Conservation (phyloP, 2,329 filamentous ascomycete species). For the Phoma sp. region DNA sequence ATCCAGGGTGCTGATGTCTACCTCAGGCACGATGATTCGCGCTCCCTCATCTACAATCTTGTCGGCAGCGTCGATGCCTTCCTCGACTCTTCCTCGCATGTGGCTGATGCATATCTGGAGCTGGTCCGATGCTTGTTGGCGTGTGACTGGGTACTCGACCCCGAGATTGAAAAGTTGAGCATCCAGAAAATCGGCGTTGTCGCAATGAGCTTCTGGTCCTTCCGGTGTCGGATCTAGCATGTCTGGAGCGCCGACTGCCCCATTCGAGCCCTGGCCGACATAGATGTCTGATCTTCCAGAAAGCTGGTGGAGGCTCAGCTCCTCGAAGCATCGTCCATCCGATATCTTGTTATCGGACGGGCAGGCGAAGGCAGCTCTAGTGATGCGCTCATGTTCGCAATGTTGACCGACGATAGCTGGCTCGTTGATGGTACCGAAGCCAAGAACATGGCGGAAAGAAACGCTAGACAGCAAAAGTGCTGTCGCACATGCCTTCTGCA, state of each 20-base stretch:
- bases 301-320: constrained; percentile 27
- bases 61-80: constrained; percentile 30
- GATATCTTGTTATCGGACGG: constrained; percentile 18
- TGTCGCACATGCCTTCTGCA: constrained; percentile 10
- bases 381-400: constrained; percentile 35
- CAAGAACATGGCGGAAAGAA: neutral
- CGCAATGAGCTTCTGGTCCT: constrained; percentile 35
- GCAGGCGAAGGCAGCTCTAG: constrained; percentile 30
- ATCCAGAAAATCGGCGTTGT: constrained; percentile 36
- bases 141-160: constrained; percentile 26
- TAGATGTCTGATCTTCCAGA: constrained; percentile 28
- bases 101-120: constrained; percentile 31
- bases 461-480: constrained; percentile 6
- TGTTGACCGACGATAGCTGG: constrained; percentile 31
- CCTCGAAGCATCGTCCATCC: constrained; percentile 32
- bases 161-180: constrained; percentile 18
- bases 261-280: constrained; percentile 31
- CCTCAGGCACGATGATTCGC: constrained; percentile 23
- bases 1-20: constrained; percentile 24
- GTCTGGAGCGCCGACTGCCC: constrained; percentile 35
- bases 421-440: constrained; percentile 34
- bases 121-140: constrained; percentile 26
- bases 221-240: constrained; percentile 31
- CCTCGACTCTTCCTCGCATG: constrained; percentile 22
- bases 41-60: constrained; percentile 27